phyloP scores from a whole-genome alignment of 1,139 yeast genomes.

The Taphrina confusa region DNA sequence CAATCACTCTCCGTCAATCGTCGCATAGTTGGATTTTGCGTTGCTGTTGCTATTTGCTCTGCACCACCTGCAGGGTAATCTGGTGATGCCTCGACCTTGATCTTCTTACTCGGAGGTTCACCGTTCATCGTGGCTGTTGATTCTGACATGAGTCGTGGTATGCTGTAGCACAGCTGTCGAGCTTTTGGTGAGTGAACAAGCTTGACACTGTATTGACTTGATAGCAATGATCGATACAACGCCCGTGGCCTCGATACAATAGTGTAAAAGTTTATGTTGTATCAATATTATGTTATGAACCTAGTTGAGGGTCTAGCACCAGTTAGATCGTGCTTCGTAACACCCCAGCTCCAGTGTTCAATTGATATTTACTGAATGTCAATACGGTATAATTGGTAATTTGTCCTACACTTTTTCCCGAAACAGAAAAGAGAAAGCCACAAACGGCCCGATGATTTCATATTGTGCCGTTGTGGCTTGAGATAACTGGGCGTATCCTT shows the following conservation, averaged over 20 bases:
- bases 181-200: no score
- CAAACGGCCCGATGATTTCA: slow-evolving; percentile 9
- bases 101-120: slow-evolving; percentile 3
- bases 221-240: no score
- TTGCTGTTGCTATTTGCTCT: not conserved
- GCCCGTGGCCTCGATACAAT: no score
- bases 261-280: no score
- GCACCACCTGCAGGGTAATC: not conserved
- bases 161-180: not conserved
- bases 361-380: no score
- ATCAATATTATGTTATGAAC: no score
- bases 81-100: not conserved
- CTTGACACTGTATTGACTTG: no score
- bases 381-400: no score
- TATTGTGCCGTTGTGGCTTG: slow-evolving; percentile 8
- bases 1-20: slow-evolving; percentile 52
- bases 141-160: not conserved
- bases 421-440: slow-evolving; percentile 5
- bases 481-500: no score
- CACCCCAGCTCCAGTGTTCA: no score
- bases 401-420: not conserved
- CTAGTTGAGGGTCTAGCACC: no score
- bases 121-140: not conserved
- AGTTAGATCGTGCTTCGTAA: no score
- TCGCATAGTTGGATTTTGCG: not conserved